phyloP scores from a whole-genome alignment of 1,284 basidiomycete species.

The Microbotryum lychnidis-dioicae region DNA sequence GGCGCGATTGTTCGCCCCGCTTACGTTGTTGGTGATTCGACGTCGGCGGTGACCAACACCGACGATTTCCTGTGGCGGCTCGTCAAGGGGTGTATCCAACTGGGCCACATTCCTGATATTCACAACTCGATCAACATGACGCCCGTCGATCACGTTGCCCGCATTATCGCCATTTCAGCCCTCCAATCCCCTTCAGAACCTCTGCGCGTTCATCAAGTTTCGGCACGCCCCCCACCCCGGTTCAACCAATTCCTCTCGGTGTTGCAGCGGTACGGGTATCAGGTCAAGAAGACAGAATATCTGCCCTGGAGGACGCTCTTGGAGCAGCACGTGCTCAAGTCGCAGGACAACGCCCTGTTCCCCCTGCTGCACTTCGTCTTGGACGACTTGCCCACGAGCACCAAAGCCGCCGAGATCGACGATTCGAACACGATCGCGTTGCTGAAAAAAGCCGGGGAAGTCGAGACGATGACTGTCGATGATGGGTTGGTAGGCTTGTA shows the following conservation, averaged over 20 bases:
- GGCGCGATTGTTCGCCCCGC: conserved; percentile 87
- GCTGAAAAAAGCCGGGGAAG: conserved; percentile 48
- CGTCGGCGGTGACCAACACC: conserved; percentile 88
- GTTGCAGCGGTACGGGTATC: conserved; percentile 72
- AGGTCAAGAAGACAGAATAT: conserved; percentile 73
- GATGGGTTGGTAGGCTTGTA: conserved; percentile 74
- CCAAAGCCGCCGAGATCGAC: conserved; percentile 86
- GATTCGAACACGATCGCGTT: conserved; percentile 72
- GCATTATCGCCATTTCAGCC: conserved; percentile 66
- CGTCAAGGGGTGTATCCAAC: conserved; percentile 94
- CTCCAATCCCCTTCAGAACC: conserved; percentile 36
- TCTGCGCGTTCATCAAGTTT: conserved; percentile 75
- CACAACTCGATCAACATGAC: conserved; percentile 99
- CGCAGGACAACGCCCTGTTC: conserved; percentile 93
- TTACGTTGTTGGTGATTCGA: conserved; percentile 91
- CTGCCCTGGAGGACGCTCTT: conserved; percentile 82
- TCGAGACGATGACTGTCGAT: conserved; percentile 57
- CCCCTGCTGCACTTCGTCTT: conserved; percentile 94
- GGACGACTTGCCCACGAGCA: conserved; percentile 92
- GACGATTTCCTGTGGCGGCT: conserved; percentile 99
- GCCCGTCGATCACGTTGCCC: conserved; percentile 93
- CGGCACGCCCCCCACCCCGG: conserved; percentile 74
- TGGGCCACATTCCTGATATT: conserved; percentile 92
- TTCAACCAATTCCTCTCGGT: conserved; percentile 82
- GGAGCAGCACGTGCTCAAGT: conserved; percentile 88